A percentile compares a stretch with the other conserved stretches of the same genome.
phyloP scores from a whole-genome alignment of 371 early-diverging fungal species.

The Mucor plumbeus region DNA sequence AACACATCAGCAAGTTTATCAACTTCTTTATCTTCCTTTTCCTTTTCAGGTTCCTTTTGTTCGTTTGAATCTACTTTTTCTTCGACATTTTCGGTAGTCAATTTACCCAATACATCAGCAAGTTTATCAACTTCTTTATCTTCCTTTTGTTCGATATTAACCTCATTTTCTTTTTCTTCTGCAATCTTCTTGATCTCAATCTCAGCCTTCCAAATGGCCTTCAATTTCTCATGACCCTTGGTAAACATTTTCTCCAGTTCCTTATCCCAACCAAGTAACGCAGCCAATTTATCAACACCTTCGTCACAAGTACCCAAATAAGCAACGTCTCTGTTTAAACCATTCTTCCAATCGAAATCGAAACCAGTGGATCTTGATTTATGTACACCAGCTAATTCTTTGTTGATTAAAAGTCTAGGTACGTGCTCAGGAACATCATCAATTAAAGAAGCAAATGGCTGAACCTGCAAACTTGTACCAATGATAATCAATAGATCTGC shows the following conservation, averaged over 20 bases:
- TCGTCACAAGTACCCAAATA: conserved; percentile 82
- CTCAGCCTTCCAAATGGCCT: conserved; percentile 55
- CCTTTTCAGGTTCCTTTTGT: conserved; percentile 14
- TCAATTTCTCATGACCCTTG: conserved; percentile 47
- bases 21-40: conserved; percentile 32
- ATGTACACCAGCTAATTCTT: conserved; percentile 74
- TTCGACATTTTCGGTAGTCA: conserved; percentile 19
- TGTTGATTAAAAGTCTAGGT: conserved; percentile 90
- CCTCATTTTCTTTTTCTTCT: conserved; percentile 44
- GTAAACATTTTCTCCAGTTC: conserved; percentile 41
- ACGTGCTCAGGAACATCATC: conserved; percentile 63
- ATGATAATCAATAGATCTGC: conserved; percentile 92
- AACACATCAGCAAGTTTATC: conserved; percentile 40
- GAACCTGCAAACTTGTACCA: conserved; percentile 87
- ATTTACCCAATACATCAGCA: conserved; percentile 42
- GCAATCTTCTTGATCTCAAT: conserved; percentile 23
- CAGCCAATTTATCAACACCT: conserved; percentile 64
- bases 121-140: conserved; percentile 41
- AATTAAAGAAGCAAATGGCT: conserved; percentile 89
- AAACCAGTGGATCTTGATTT: conserved; percentile 64
- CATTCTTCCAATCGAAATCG: conserved; percentile 79
- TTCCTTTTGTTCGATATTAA: conserved; percentile 27
- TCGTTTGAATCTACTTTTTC: background rate
- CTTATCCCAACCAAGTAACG: conserved; percentile 54
- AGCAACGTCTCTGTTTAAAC: conserved; percentile 74